A percentile compares a stretch with the other conserved stretches of the same genome.
Conservation (phyloP, 768 basidiomycete genomes). For the Tremella fuciformis region DNA sequence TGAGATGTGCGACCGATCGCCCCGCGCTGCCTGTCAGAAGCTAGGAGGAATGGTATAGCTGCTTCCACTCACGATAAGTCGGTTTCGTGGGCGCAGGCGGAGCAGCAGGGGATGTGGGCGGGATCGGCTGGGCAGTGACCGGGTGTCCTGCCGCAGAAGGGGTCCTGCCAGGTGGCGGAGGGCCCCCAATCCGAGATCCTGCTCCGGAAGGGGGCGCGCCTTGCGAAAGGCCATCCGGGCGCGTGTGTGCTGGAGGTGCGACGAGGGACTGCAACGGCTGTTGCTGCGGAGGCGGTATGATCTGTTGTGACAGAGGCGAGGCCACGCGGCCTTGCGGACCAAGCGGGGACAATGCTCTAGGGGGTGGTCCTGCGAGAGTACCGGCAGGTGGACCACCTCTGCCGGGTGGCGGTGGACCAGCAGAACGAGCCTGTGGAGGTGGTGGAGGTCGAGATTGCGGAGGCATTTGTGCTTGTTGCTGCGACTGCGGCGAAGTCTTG, state of each 20-base stretch:
- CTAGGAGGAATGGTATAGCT: background rate
- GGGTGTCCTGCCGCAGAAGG: conserved; percentile 3
- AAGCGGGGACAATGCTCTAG: conserved; percentile 42
- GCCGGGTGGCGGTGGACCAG: conserved; percentile 14
- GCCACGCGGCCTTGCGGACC: conserved; percentile 33
- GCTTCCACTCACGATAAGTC: conserved; percentile 61
- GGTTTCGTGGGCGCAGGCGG: conserved; percentile 53
- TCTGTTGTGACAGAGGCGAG: conserved; percentile 19
- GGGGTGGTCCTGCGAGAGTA: conserved; percentile 31
- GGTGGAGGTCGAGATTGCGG: conserved; percentile 36
- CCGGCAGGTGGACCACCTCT: conserved; percentile 31
- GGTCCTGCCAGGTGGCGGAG: conserved; percentile 41
- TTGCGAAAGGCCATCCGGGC: background rate
- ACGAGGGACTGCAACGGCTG: too few species aligned
- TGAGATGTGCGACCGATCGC: conserved; percentile 90
- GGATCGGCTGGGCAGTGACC: conserved; percentile 31
- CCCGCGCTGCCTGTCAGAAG: conserved; percentile 61
- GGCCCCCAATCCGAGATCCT: conserved; percentile 38
- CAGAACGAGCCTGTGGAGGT: conserved; percentile 2
- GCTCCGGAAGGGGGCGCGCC: conserved; percentile 38
- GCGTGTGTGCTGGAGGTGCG: background rate
- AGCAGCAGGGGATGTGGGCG: conserved; percentile 50
- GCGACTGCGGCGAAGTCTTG: conserved; percentile 15
- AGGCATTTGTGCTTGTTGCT: conserved; percentile 36
- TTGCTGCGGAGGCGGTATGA: conserved; percentile 18